Percentiles rank a stretch among this genome's conserved stretches.
Evolutionary conservation across 768 basidiomycete species (phyloP).

Genomic region (Termitomyces sp.): DNA sequence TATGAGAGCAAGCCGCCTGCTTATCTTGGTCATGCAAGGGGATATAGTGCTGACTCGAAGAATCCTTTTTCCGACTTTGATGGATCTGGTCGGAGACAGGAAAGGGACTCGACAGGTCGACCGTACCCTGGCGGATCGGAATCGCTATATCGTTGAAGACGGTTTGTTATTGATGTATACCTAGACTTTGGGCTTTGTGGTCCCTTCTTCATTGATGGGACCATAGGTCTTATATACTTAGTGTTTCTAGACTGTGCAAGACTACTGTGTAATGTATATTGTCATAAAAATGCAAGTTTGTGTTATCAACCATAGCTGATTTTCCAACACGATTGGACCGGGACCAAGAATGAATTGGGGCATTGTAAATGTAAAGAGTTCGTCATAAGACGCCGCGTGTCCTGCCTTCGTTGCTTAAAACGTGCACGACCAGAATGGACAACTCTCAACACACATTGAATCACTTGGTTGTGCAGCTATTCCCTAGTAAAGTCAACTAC

Average conservation of each 20-base stretch:
- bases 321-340: too few relatives aligned
- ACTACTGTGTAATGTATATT: background rate
- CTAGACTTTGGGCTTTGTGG: background rate
- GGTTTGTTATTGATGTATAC: background rate
- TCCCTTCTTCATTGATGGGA: background rate
- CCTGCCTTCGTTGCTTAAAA: too few relatives aligned
- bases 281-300: background rate
- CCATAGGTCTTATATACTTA: background rate
- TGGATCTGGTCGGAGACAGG: conserved; percentile 20
- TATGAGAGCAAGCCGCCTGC: conserved; percentile 41
- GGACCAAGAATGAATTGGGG: too few relatives aligned
- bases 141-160: conserved; percentile 15
- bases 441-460: too few relatives aligned
- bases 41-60: conserved; percentile 37
- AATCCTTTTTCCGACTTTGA: conserved; percentile 57
- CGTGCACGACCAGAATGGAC: too few relatives aligned
- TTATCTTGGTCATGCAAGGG: conserved; percentile 30
- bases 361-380: too few relatives aligned
- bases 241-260: background rate
- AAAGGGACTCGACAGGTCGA: conserved; percentile 39
- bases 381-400: too few relatives aligned
- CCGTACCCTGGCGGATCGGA: conserved; percentile 29
- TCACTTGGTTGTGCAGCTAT: too few relatives aligned
- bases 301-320: background rate
- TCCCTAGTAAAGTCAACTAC: too few relatives aligned